Conservation (phyloP, 179 eudicot genomes). For the Monotropa hypopitys region DNA sequence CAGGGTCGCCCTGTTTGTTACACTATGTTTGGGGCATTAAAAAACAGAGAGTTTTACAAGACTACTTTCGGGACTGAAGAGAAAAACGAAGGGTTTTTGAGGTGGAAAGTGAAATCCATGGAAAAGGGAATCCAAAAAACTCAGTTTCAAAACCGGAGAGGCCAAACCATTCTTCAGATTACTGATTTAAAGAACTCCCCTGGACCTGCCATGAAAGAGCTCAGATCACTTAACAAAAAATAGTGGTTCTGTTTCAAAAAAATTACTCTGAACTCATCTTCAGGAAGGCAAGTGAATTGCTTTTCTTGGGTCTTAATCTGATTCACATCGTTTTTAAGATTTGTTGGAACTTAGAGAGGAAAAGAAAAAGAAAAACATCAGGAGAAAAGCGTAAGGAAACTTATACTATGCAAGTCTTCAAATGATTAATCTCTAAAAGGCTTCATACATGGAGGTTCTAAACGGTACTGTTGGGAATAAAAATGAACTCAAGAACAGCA, state of each 20-base stretch:
- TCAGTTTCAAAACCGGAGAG: conserved; percentile 39
- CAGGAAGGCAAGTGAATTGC: conserved; percentile 32
- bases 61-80: conserved; percentile 27
- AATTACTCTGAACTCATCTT: conserved; percentile 64
- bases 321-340: not conserved
- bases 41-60: conserved; percentile 22
- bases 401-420: too few relatives aligned
- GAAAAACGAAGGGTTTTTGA: conserved; percentile 32
- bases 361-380: too few relatives aligned
- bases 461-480: too few relatives aligned
- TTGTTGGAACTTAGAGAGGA: too few relatives aligned
- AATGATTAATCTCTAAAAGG: too few relatives aligned
- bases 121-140: conserved; percentile 42
- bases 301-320: not conserved
- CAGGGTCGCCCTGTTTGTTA: conserved; percentile 19
- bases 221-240: conserved; percentile 35
- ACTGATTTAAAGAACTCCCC: conserved; percentile 60
- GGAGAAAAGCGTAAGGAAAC: too few relatives aligned
- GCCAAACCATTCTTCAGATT: conserved; percentile 44
- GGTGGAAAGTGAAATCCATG: conserved; percentile 64
- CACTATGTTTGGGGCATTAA: conserved; percentile 17
- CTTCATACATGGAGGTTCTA: too few relatives aligned
- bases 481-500: too few relatives aligned
- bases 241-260: conserved; percentile 36
- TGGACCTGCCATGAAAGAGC: conserved; percentile 36